A percentile compares a stretch with the other conserved stretches of the same genome.
These are phyloP conservation scores for Castanopsis chinensis DNA, from an alignment of 306 rosid genomes.

Conservation along the genomic window DNA sequence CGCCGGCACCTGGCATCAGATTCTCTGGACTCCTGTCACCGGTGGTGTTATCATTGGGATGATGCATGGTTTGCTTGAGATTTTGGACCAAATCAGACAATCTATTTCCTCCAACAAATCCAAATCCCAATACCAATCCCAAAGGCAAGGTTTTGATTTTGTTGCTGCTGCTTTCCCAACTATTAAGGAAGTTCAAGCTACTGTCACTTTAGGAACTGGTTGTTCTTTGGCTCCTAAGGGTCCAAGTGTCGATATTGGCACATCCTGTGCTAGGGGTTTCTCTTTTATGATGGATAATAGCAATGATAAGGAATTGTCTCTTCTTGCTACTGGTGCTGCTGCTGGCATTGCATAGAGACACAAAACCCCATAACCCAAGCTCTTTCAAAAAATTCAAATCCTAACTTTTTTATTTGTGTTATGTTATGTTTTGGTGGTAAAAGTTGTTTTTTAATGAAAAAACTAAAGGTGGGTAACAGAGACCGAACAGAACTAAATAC, in stretches of 20 bases:
- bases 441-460: too few species aligned
- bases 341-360: slow-evolving; percentile 60
- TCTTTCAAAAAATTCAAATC: too few species aligned
- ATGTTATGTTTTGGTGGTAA: too few species aligned
- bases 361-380: too few species aligned
- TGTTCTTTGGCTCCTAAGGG: slow-evolving; percentile 99
- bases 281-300: slow-evolving; percentile 92
- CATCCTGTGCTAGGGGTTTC: slow-evolving; percentile 93
- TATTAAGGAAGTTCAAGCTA: slow-evolving; percentile 91
- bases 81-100: slow-evolving; percentile 78
- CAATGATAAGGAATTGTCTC: slow-evolving; percentile 84
- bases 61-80: slow-evolving; percentile 97
- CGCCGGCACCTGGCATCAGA: slow-evolving; percentile 92
- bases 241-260: slow-evolving; percentile 97
- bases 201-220: slow-evolving; percentile 87
- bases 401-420: too few species aligned
- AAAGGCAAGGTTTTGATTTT: slow-evolving; percentile 76
- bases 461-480: too few species aligned
- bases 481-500: too few species aligned
- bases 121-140: slow-evolving; percentile 17
- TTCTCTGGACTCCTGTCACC: slow-evolving; percentile 79
- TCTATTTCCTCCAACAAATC: slow-evolving; percentile 31
- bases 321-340: slow-evolving; percentile 96
- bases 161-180: slow-evolving; percentile 79
- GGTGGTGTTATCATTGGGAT: slow-evolving; percentile 95